A percentile compares a stretch with the other conserved stretches of the same genome.
Evolutionary conservation across 768 basidiomycete genomes (phyloP).

Genomic region (Mycena chlorophos): DNA sequence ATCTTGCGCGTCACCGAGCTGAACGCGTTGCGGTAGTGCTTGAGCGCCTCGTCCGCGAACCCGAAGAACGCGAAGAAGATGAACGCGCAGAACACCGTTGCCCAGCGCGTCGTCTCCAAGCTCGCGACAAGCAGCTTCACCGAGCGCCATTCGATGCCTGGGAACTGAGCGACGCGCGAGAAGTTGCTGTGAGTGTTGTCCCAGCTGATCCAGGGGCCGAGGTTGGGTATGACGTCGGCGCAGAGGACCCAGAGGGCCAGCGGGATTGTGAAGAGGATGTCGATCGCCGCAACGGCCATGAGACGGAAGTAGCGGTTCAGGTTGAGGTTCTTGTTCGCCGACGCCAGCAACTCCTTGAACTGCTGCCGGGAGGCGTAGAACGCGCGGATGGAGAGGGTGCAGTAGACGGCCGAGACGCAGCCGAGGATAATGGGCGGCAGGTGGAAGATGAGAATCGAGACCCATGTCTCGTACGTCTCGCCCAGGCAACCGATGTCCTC

Average conservation of each 20-base stretch:
- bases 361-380: conserved; percentile 44
- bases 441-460: conserved; percentile 45
- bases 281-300: conserved; percentile 52
- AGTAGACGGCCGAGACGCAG: conserved; percentile 39
- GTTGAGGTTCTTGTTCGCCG: conserved; percentile 42
- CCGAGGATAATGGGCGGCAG: conserved; percentile 44
- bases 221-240: conserved; percentile 33
- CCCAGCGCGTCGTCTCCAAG: conserved; percentile 52
- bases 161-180: conserved; percentile 42
- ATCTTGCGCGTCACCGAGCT: conserved; percentile 31
- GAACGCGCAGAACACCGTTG: conserved; percentile 46
- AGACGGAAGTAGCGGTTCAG: conserved; percentile 54
- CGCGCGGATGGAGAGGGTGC: conserved; percentile 39
- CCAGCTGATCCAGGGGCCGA: conserved; percentile 53
- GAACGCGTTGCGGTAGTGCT: conserved; percentile 47
- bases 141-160: conserved; percentile 44
- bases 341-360: conserved; percentile 44
- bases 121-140: conserved; percentile 22
- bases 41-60: conserved; percentile 59
- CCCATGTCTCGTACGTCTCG: conserved; percentile 47
- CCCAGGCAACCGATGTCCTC: conserved; percentile 61
- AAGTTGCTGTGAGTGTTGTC: conserved; percentile 50
- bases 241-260: conserved; percentile 41
- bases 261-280: conserved; percentile 49
- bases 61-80: conserved; percentile 71